Conservation (phyloP, 352 stramenopile genomes). For the Achlya hypogyna region DNA sequence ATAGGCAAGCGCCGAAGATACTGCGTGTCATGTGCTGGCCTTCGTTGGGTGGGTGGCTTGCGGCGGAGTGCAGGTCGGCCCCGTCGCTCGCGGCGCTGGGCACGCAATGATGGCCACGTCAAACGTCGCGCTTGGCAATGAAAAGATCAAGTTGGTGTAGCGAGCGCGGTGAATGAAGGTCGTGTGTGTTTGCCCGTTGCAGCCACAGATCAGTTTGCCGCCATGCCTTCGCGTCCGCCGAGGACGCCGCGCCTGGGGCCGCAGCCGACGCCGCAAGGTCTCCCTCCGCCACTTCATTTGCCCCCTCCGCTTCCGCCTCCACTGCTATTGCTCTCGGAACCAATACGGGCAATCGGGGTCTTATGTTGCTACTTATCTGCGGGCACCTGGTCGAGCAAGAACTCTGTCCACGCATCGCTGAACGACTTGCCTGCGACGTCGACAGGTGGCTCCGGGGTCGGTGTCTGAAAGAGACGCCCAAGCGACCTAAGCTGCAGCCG, state of each 20-base stretch:
- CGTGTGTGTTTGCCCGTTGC: no score
- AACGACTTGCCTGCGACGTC: constrained; percentile 1
- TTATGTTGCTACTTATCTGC: constrained; percentile 10
- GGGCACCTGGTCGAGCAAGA: background rate
- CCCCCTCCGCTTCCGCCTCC: no score
- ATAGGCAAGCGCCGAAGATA: no score
- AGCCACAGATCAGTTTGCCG: background rate
- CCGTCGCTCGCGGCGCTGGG: no score
- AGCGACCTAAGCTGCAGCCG: background rate
- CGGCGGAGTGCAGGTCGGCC: no score
- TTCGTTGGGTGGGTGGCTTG: no score
- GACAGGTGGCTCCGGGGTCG: background rate
- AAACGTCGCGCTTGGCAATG: no score
- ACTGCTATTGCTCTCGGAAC: background rate
- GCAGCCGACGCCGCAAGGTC: background rate
- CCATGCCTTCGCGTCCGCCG: background rate
- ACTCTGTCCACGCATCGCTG: constrained; percentile 9
- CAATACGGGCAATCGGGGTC: background rate
- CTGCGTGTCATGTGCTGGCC: no score
- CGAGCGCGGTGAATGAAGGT: no score
- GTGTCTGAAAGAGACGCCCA: background rate
- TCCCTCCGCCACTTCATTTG: background rate
- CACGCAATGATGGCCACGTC: no score
- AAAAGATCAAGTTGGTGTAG: no score
- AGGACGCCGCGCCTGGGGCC: background rate